These are phyloP conservation scores for Lanzia echinophila DNA, from an alignment of 2,329 filamentous ascomycete genomes.

Conservation along the genomic window DNA sequence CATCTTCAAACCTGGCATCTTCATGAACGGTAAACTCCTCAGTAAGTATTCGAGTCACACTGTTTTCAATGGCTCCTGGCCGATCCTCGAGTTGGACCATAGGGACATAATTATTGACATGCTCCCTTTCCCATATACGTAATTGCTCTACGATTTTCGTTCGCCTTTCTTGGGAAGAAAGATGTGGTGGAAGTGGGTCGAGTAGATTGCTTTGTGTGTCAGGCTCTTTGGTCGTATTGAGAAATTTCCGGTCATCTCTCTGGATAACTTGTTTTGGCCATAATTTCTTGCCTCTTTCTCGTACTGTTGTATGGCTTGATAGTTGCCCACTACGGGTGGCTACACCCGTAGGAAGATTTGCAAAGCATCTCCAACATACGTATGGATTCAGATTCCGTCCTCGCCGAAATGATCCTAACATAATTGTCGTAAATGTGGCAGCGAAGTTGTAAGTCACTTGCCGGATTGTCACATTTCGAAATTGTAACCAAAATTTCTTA, in stretches of 20 bases:
- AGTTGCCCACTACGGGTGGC: background rate
- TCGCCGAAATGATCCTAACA: conserved; percentile 18
- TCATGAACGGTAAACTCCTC: conserved; percentile 11
- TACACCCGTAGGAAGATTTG: conserved; percentile 11
- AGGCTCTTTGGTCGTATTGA: too few species aligned
- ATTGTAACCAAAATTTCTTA: background rate
- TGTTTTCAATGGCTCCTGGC: conserved; percentile 12
- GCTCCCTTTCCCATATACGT: conserved; percentile 8
- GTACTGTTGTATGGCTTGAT: background rate
- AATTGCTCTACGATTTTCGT: conserved; percentile 30
- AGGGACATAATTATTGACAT: background rate
- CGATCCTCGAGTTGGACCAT: background rate
- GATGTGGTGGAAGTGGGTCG: too few species aligned
- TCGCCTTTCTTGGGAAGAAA: too few species aligned
- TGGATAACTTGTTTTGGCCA: background rate
- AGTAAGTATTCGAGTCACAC: conserved; percentile 2
- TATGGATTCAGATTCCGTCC: conserved; percentile 12
- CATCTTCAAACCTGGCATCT: conserved; percentile 15
- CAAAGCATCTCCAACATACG: conserved; percentile 25
- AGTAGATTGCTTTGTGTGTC: too few species aligned
- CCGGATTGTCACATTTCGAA: background rate
- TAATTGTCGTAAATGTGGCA: conserved; percentile 10
- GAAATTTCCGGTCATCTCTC: too few species aligned
- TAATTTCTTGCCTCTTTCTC: background rate
- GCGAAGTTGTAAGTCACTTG: background rate